Conservation (phyloP, 495 filamentous ascomycete species). For the Penicillium subrubescens region DNA sequence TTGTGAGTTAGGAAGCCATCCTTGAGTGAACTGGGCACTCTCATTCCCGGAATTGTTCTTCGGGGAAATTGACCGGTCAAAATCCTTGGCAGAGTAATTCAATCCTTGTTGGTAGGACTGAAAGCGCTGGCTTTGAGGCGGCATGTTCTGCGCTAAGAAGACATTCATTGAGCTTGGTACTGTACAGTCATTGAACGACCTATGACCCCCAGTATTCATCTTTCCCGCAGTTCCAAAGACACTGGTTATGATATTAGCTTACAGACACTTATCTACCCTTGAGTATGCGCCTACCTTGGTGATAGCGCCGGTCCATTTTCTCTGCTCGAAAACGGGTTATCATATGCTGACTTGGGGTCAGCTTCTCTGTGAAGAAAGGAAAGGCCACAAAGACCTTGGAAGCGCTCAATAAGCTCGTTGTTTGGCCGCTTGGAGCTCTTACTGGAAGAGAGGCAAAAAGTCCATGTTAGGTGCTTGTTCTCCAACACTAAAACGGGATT, state of each 20-base stretch:
- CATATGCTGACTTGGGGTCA: neutral
- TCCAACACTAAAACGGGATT: neutral
- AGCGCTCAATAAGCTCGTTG: neutral
- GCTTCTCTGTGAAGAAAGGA: neutral
- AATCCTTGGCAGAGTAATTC: neutral
- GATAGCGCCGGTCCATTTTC: neutral
- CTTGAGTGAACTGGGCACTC: neutral
- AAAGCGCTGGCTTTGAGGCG: neutral
- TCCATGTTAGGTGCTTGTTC: neutral
- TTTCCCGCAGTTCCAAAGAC: neutral
- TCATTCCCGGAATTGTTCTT: neutral
- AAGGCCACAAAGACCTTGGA: neutral
- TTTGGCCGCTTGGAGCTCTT: neutral
- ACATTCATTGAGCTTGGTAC: neutral
- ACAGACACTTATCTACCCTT: neutral
- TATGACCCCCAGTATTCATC: neutral
- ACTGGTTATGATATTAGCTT: neutral
- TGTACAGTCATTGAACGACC: neutral
- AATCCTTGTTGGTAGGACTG: neutral
- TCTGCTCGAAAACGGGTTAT: neutral
- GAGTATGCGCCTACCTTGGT: neutral
- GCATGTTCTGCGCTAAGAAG: neutral
- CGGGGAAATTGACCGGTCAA: neutral
- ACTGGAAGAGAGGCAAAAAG: neutral
- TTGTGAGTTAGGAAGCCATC: neutral